phyloP scores from a whole-genome alignment of 2,329 filamentous ascomycete genomes.

The Fusarium buharicum region DNA sequence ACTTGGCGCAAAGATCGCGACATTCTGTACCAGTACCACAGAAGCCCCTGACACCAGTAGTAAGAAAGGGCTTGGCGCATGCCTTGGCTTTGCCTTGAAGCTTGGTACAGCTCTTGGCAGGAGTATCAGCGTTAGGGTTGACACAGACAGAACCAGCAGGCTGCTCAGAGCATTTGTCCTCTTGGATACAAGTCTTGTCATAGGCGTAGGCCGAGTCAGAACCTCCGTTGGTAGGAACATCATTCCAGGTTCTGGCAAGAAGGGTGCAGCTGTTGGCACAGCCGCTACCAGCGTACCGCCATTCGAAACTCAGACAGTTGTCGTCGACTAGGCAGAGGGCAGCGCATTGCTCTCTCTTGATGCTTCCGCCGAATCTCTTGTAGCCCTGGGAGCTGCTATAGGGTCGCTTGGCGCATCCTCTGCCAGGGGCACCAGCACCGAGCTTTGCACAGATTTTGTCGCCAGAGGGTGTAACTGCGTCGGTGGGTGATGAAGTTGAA shows the following conservation, averaged over 20 bases:
- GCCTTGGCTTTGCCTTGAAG: slow-evolving; percentile 30
- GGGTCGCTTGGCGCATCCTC: slow-evolving; percentile 31
- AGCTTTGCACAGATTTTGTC: slow-evolving; percentile 32
- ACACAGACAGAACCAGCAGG: slow-evolving; percentile 28
- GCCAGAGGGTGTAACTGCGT: not conserved
- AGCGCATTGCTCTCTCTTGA: slow-evolving; percentile 33
- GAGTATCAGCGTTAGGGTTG: slow-evolving; percentile 34
- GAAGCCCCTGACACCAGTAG: slow-evolving; percentile 1
- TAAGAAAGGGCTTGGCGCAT: slow-evolving; percentile 35
- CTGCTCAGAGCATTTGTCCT: slow-evolving; percentile 15
- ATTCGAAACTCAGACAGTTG: slow-evolving; percentile 36
- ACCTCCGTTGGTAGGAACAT: slow-evolving; percentile 17
- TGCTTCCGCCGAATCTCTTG: slow-evolving; percentile 24
- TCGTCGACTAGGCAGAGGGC: slow-evolving; percentile 32
- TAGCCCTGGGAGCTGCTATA: slow-evolving; percentile 36
- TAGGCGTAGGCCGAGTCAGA: slow-evolving; percentile 28
- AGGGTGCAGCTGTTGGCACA: slow-evolving; percentile 34
- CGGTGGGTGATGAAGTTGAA: slow-evolving; percentile 1
- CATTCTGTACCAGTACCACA: slow-evolving; percentile 32
- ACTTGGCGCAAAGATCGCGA: slow-evolving; percentile 36
- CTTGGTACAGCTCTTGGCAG: slow-evolving; percentile 20
- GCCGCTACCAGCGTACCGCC: slow-evolving; percentile 22
- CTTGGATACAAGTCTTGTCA: slow-evolving; percentile 33
- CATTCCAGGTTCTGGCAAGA: slow-evolving; percentile 8
- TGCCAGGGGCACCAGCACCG: slow-evolving; percentile 15